These are phyloP conservation scores for Pugionium dolabratum DNA, from an alignment of 345 rosid species.

Conservation along the genomic window DNA sequence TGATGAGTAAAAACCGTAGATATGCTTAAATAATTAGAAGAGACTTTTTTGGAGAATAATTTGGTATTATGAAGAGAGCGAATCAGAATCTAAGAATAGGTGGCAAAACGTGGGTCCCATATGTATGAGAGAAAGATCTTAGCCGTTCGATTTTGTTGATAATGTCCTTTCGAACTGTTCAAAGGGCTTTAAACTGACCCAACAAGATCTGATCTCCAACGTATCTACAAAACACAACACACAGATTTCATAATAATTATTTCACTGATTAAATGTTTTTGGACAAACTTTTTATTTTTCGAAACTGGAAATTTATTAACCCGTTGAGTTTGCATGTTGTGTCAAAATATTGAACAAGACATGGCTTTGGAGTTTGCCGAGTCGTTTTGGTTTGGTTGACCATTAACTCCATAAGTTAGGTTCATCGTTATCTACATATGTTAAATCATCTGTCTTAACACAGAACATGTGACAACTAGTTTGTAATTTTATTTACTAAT, in stretches of 20 bases:
- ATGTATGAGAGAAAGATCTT: slow-evolving; percentile 31
- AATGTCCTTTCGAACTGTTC: slow-evolving; percentile 36
- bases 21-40: slow-evolving; percentile 36
- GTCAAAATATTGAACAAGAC: slow-evolving; percentile 5
- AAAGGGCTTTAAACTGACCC: slow-evolving; percentile 35
- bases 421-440: no score
- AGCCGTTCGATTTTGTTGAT: slow-evolving; percentile 38
- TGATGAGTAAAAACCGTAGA: slow-evolving; percentile 29
- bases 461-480: slow-evolving; percentile 24
- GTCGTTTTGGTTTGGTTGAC: no score
- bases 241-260: background rate
- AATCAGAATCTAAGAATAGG: slow-evolving; percentile 43
- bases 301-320: slow-evolving; percentile 10
- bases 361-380: slow-evolving; percentile 14
- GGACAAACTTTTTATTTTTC: slow-evolving; percentile 31
- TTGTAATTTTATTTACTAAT: background rate
- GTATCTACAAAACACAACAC: slow-evolving; percentile 34
- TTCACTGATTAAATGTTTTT: slow-evolving; percentile 39
- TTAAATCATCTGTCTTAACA: background rate
- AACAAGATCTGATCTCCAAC: slow-evolving; percentile 42
- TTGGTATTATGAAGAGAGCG: slow-evolving; percentile 36
- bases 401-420: no score
- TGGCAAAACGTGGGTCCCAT: slow-evolving; percentile 38
- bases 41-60: slow-evolving; percentile 35
- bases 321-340: slow-evolving; percentile 35